phyloP scores from a whole-genome alignment of 257 asterid species.

The Nicotiana obtusifolia region DNA sequence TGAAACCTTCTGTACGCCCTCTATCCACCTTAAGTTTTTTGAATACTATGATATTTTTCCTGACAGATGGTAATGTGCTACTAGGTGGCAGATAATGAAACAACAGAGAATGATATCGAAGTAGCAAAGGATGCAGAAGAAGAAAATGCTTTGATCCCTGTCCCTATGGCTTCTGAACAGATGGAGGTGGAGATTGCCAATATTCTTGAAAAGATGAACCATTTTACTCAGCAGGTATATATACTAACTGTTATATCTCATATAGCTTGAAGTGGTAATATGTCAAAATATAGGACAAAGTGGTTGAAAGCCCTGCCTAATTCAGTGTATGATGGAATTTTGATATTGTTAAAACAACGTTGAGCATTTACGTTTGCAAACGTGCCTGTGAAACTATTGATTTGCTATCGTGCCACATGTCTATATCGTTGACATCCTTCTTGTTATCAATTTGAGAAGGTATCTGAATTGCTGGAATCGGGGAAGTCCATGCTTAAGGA shows the following conservation, averaged over 20 bases:
- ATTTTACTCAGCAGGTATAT: conserved; percentile 62
- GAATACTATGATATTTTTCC: not conserved
- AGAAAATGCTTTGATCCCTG: conserved; percentile 31
- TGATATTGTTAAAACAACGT: too few species aligned
- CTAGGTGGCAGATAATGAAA: conserved; percentile 29
- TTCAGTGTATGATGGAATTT: not conserved
- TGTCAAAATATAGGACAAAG: not conserved
- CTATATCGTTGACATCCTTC: not conserved
- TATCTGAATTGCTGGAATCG: conserved; percentile 76
- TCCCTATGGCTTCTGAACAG: conserved; percentile 45
- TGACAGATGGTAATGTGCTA: not conserved
- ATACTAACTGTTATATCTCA: not conserved
- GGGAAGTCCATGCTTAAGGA: conserved; percentile 81
- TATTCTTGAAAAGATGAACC: conserved; percentile 65
- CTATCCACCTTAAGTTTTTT: conserved; percentile 2
- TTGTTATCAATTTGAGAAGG: conserved; percentile 34
- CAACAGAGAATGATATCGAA: conserved; percentile 28
- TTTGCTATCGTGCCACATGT: not conserved
- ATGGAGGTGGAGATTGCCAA: conserved; percentile 57
- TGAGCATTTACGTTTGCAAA: not conserved
- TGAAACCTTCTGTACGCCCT: conserved; percentile 47
- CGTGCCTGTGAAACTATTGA: not conserved
- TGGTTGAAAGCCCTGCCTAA: not conserved
- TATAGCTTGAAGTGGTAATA: not conserved
- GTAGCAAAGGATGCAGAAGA: conserved; percentile 33